Percentiles rank a stretch among this genome's conserved stretches.
Evolutionary conservation across 2,329 filamentous ascomycete genomes (phyloP).

Genomic region (Rachicladosporium sp.): DNA sequence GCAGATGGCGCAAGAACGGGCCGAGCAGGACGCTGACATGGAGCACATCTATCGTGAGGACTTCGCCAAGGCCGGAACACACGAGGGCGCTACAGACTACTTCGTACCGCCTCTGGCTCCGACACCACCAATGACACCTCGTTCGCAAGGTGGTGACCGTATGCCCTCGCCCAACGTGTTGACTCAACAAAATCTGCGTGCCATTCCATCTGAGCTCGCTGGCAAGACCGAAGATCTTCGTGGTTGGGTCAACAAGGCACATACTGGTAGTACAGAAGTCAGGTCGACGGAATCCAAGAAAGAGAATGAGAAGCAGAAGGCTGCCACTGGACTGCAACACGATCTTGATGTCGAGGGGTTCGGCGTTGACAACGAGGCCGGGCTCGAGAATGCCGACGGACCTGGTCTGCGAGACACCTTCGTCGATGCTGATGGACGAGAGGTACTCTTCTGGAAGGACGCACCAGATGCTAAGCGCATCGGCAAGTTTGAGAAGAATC

Average conservation of each 20-base stretch:
- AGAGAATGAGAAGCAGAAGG: slow-evolving; percentile 4
- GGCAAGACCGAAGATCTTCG: slow-evolving; percentile 6
- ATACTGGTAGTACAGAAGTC: slow-evolving; percentile 2
- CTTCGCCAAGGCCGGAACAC: slow-evolving; percentile 4
- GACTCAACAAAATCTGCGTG: slow-evolving; percentile 16
- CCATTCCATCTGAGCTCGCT: slow-evolving; percentile 6
- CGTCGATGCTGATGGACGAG: slow-evolving; percentile 48
- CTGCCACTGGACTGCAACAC: slow-evolving; percentile 32
- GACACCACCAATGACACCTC: slow-evolving; percentile 25
- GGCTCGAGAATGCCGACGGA: slow-evolving; percentile 23
- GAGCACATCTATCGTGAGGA: slow-evolving; percentile 22
- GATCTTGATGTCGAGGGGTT: slow-evolving; percentile 66
- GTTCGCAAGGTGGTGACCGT: neutral
- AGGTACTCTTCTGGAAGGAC: slow-evolving; percentile 56
- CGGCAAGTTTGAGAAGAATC: slow-evolving; percentile 4
- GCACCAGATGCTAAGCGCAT: slow-evolving; percentile 52
- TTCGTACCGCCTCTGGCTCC: slow-evolving; percentile 7
- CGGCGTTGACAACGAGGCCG: slow-evolving; percentile 59
- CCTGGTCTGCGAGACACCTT: slow-evolving; percentile 31
- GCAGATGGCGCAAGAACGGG: slow-evolving; percentile 19
- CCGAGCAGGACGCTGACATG: slow-evolving; percentile 51
- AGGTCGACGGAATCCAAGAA: neutral
- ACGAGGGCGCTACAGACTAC: slow-evolving; percentile 9
- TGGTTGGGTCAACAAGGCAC: slow-evolving; percentile 7
- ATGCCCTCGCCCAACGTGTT: slow-evolving; percentile 5